These are phyloP conservation scores for Microcos paniculata DNA, from an alignment of 345 rosid species.

Conservation along the genomic window DNA sequence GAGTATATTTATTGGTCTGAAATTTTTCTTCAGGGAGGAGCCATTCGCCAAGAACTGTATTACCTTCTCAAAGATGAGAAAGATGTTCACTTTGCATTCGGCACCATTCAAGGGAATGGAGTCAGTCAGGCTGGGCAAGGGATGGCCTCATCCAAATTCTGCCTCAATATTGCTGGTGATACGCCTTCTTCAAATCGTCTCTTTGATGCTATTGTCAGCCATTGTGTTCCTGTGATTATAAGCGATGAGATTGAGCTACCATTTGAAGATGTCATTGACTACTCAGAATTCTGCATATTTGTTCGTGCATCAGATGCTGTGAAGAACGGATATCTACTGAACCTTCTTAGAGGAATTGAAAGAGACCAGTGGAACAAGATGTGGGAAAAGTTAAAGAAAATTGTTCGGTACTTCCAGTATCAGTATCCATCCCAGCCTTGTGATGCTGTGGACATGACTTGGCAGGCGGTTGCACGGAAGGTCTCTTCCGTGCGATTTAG, in stretches of 20 bases:
- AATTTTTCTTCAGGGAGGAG: conserved; percentile 60
- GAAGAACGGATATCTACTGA: conserved; percentile 60
- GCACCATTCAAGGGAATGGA: conserved; percentile 65
- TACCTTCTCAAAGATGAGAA: conserved; percentile 86
- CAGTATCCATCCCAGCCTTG: conserved; percentile 65
- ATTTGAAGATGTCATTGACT: conserved; percentile 84
- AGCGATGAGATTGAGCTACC: conserved; percentile 90
- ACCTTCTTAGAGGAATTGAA: conserved; percentile 57
- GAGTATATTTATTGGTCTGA: neutral
- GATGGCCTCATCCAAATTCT: conserved; percentile 85
- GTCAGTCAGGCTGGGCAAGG: conserved; percentile 67
- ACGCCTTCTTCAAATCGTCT: conserved; percentile 96
- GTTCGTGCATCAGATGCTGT: conserved; percentile 69
- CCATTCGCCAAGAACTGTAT: conserved; percentile 76
- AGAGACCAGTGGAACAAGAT: conserved; percentile 63
- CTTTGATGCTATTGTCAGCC: conserved; percentile 80
- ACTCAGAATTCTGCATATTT: conserved; percentile 70
- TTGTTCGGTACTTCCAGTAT: conserved; percentile 58
- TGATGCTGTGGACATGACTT: conserved; percentile 92
- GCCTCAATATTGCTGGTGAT: conserved; percentile 91
- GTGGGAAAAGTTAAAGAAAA: conserved; percentile 69
- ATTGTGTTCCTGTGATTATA: conserved; percentile 86
- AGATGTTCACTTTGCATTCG: conserved; percentile 82
- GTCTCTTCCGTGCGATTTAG: conserved; percentile 38
- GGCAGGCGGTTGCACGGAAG: conserved; percentile 71